These are phyloP conservation scores for Cercophora sp. DNA, from an alignment of 495 filamentous ascomycete species.

Conservation along the genomic window DNA sequence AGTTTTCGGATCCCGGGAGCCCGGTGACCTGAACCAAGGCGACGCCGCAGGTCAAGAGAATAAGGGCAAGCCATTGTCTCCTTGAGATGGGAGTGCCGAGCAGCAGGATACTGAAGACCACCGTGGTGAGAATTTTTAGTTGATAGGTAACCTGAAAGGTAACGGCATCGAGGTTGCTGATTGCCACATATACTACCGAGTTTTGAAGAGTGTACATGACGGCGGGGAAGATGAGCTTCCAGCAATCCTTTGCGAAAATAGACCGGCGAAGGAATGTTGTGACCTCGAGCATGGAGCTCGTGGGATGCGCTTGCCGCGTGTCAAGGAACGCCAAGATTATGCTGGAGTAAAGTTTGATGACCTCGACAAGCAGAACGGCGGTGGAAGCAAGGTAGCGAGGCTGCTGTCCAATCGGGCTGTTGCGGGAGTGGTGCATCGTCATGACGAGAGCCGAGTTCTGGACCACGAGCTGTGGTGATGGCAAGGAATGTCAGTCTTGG, in stretches of 20 bases:
- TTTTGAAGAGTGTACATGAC: conserved; percentile 67
- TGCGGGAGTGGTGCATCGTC: conserved; percentile 65
- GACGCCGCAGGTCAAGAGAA: conserved; percentile 60
- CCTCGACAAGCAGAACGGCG: conserved; percentile 69
- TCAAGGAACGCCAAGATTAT: conserved; percentile 44
- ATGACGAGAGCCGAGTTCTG: conserved; percentile 56
- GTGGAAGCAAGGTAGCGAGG: conserved; percentile 69
- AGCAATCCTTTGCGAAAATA: conserved; percentile 66
- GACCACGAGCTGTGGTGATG: conserved; percentile 43
- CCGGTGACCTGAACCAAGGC: conserved; percentile 54
- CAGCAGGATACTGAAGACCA: conserved; percentile 60
- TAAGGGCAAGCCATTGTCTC: conserved; percentile 60
- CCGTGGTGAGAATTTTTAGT: conserved; percentile 65
- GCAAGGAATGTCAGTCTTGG: background rate
- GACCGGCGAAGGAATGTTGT: conserved; percentile 52
- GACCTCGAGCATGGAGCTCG: conserved; percentile 53
- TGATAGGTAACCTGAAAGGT: conserved; percentile 72
- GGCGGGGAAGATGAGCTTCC: conserved; percentile 70
- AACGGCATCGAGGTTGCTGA: conserved; percentile 66
- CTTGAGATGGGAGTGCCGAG: conserved; percentile 50
- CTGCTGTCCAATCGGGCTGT: conserved; percentile 59
- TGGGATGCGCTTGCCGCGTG: conserved; percentile 51
- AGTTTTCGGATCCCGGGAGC: conserved; percentile 46
- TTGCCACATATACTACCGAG: conserved; percentile 64
- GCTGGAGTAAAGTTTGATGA: conserved; percentile 63